Evolutionary conservation across 306 rosid genomes (phyloP).

Genomic region (Dryas alaskensis): DNA sequence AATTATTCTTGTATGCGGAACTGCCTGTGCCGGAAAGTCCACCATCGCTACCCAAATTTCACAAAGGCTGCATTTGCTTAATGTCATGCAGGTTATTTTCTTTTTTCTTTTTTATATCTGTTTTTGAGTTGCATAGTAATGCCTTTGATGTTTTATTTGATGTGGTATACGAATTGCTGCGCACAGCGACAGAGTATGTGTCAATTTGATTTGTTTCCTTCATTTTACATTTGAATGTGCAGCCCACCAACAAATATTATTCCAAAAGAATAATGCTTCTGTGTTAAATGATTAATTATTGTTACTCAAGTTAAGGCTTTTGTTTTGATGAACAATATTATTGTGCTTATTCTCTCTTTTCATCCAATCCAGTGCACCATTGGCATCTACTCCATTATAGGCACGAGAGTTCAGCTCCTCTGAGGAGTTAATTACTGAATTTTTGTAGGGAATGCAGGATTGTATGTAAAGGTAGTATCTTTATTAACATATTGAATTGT

Average conservation of each 20-base stretch:
- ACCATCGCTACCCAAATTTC: slow-evolving; percentile 95
- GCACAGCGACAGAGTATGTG: slow-evolving; percentile 89
- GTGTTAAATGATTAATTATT: neutral
- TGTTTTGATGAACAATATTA: slow-evolving; percentile 14
- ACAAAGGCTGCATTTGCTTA: slow-evolving; percentile 85
- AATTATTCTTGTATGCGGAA: slow-evolving; percentile 94
- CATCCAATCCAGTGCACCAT: slow-evolving; percentile 64
- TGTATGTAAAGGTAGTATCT: slow-evolving; percentile 69
- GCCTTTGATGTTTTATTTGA: slow-evolving; percentile 28
- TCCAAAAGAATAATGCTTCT: neutral
- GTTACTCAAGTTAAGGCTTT: neutral
- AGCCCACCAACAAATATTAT: neutral
- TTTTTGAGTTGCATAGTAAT: slow-evolving; percentile 10
- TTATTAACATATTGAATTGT: neutral
- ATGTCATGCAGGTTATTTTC: slow-evolving; percentile 73
- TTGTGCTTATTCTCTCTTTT: slow-evolving; percentile 20
- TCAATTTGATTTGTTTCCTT: slow-evolving; percentile 15
- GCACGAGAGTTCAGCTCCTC: slow-evolving; percentile 77
- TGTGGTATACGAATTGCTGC: slow-evolving; percentile 89
- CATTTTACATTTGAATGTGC: neutral
- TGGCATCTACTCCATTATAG: slow-evolving; percentile 85
- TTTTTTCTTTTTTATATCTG: slow-evolving; percentile 18
- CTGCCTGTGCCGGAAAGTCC: slow-evolving; percentile 97
- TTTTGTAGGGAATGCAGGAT: slow-evolving; percentile 97
- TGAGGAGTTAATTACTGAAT: slow-evolving; percentile 84